Conservation (phyloP, 2,329 filamentous ascomycete genomes). For the Sphaerostilbella broomeana region DNA sequence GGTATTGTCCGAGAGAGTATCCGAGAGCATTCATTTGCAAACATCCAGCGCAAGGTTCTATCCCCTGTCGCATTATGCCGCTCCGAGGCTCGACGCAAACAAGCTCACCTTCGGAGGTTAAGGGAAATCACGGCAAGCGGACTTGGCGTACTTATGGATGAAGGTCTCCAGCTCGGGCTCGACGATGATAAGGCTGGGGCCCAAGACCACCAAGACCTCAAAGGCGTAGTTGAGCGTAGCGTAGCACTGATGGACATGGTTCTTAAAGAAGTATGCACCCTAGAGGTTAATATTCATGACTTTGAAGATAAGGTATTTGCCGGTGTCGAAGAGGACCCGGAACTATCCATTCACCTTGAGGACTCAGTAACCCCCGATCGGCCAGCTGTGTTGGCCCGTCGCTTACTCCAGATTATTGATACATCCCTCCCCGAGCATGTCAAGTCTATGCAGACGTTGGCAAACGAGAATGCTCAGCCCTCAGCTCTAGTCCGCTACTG, state of each 20-base stretch:
- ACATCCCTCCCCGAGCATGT: constrained; percentile 62
- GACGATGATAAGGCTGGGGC: constrained; percentile 51
- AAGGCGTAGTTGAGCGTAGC: constrained; percentile 70
- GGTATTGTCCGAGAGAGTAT: constrained; percentile 70
- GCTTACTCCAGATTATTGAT: constrained; percentile 63
- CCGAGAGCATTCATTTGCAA: constrained; percentile 61
- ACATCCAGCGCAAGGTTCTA: constrained; percentile 65
- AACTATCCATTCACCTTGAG: constrained; percentile 47
- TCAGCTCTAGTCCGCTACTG: constrained; percentile 75
- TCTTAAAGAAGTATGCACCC: constrained; percentile 60
- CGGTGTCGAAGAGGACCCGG: constrained; percentile 54
- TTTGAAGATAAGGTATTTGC: constrained; percentile 62
- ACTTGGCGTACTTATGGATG: constrained; percentile 79
- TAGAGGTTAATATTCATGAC: constrained; percentile 55
- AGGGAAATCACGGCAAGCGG: constrained; percentile 78
- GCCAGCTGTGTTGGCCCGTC: constrained; percentile 56
- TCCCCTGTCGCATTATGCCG: constrained; percentile 72
- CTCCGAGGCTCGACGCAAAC: constrained; percentile 68
- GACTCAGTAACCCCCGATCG: constrained; percentile 39
- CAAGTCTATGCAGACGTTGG: constrained; percentile 46
- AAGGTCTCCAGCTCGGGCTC: constrained; percentile 65
- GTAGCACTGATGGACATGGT: constrained; percentile 83
- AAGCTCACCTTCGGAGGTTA: constrained; percentile 62
- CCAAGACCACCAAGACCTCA: constrained; percentile 49
- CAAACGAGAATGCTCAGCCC: constrained; percentile 66